Base-by-base conservation (phyloP, 257 asterid genomes). In the Salvia rosmarinus region DNA sequence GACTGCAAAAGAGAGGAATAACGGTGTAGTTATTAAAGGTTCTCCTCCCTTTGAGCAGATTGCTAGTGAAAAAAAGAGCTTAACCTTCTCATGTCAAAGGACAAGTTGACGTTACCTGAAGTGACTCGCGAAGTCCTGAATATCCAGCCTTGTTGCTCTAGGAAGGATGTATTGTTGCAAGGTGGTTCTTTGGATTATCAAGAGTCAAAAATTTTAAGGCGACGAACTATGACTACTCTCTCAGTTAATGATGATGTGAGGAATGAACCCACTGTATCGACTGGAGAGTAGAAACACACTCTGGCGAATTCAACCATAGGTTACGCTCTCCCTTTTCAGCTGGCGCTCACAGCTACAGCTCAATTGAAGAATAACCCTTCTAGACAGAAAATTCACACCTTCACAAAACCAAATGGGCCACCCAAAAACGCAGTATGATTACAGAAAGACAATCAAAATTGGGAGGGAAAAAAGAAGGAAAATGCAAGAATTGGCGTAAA, bases 81-180 rank as follows among this genome's bases (percentile, higher is more conserved):
- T 12, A 67, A 75, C 54, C 65, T 65, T 58, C 80, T 75, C 21
- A 83, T 79, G 39, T 46, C 84, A 12, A 77, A 56, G 64, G 40
- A 62, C 68, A 69, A 75, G 63, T 6, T 63, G 60, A 34, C 54
- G 56, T 55, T 67, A 57, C 37, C 77, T 70, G 85, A 76, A 32
- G 69, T 35, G 59, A 71, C 68, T 44, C 76, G 61, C 39, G 74
- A 85, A 75, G 79, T 54, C 54, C 74, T 72, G 54, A 83, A 80
- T 74, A 80, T 69, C 66, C 85, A 67, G 61, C 87, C 84, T 70
- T 87, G 92, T 76, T 91, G 95, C 78, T 85, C 85, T n/a, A 68
- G 85, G 74, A 90, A 86, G 81, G 95, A 88, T 4, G 90, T 77
- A 34, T 81, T 75, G 17, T 57, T 71, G 10, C 82, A 55, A 42